Evolutionary conservation across 129 eudicot genomes (phyloP), one percentile per base, ranked within the genome.

Genomic region (Artemisia tridentata): DNA sequence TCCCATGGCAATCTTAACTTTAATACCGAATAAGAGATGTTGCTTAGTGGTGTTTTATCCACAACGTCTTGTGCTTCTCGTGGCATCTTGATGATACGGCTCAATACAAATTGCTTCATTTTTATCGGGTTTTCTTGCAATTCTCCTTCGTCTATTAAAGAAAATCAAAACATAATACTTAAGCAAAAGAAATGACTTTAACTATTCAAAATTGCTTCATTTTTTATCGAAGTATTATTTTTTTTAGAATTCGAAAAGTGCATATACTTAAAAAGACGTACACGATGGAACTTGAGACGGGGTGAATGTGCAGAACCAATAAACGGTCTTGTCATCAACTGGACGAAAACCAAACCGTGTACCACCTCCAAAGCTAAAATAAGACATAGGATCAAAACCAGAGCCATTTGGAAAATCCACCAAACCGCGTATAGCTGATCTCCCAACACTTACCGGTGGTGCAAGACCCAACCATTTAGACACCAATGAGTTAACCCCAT

Each of bases 401-500:
- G 83, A 86, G 55, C 85, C 87, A 51, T 81, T 80, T 25, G 91
- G 80, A 74, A 75, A 87, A 60, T 84, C 88, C 14, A 81, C 88
- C 79, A 87, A 74, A 20, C 97, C 97, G 45, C 95, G 86, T 56
- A 90, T 83, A 41, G 91, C 91, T 16, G 91, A 84, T 72, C 97
- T 79, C 41, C 86, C 87, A 56, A 75, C 63, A 60, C 69, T 74
- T 38, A 79, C 85, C 1, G 97, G 91, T 5, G 71, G 60, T 61
- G 62, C 74, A 58, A 84, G 87, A 31, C 86, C 88, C 77, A 90
- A 72, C 87, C 86, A 85, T 59, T 80, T 90, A 5, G 91, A 85
- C 34, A 90, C 97, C 65, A 76, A 71, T 4, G 97, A 90, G 65
- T 85, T 87, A 15, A 90, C 86, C 56, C 97, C 97, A 68, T 90